Conservation (phyloP, 192 early-diverging fungal genomes). For the Coemansia sp. region DNA sequence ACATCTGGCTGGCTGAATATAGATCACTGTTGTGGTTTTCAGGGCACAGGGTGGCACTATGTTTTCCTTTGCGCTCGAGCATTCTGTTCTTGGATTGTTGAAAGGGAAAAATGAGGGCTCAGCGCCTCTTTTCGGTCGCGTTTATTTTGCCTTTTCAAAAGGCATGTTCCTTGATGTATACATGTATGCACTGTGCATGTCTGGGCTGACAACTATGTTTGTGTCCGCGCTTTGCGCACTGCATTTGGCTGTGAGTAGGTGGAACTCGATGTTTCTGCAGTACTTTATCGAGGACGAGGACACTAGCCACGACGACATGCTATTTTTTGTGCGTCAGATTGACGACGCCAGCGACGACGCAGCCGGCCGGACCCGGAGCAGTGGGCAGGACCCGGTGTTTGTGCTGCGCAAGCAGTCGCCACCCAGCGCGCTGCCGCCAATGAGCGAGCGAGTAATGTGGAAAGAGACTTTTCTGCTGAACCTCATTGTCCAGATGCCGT, state of each 20-base stretch:
- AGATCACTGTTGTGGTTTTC: constrained; percentile 12
- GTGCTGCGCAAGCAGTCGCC: constrained; percentile 73
- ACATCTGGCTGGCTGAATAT: background rate
- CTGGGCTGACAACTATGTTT: constrained; percentile 2
- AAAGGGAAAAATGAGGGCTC: background rate
- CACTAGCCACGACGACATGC: constrained; percentile 75
- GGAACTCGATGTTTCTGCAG: constrained; percentile 56
- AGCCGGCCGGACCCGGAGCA: background rate
- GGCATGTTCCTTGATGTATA: background rate
- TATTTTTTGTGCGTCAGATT: constrained; percentile 77
- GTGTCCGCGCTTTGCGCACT: no score
- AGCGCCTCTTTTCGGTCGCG: background rate
- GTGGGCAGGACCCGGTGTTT: constrained; percentile 71
- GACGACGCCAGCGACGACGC: constrained; percentile 27
- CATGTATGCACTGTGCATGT: background rate
- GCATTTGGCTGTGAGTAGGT: constrained; percentile 21
- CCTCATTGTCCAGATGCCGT: constrained; percentile 86
- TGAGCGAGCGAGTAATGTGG: constrained; percentile 80
- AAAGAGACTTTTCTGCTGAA: constrained; percentile 91
- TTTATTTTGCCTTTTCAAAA: background rate
- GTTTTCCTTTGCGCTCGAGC: constrained; percentile 14
- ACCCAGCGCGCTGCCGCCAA: constrained; percentile 60
- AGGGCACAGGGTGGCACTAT: constrained; percentile 2
- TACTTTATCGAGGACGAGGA: constrained; percentile 72
- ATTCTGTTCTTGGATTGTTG: background rate